phyloP scores from a whole-genome alignment of 2,329 filamentous ascomycete genomes.

The Cercospora sp. region DNA sequence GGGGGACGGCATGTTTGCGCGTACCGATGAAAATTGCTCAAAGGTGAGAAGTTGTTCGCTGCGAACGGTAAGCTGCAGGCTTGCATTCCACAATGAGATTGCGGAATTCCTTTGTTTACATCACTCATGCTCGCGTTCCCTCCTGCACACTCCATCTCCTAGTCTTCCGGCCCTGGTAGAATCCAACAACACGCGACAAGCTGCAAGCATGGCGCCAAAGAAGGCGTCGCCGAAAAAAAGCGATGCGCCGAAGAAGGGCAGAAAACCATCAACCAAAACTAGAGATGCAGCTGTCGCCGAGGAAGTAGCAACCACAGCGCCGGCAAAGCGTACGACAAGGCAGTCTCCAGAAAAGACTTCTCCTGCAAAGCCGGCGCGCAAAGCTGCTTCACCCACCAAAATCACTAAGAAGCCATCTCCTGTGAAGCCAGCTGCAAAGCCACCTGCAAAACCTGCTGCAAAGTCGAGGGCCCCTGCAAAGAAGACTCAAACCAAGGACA shows the following conservation, averaged over 20 bases:
- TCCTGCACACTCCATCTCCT: too few relatives aligned
- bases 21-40: neutral
- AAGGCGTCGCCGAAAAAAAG: conserved; percentile 14
- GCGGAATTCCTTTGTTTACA: conserved; percentile 25
- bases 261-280: conserved; percentile 10
- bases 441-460: conserved; percentile 11
- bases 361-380: neutral
- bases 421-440: conserved; percentile 12
- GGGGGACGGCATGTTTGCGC: neutral
- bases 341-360: conserved; percentile 9
- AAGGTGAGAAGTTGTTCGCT: neutral
- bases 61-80: conserved; percentile 19
- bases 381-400: conserved; percentile 8
- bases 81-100: conserved; percentile 26
- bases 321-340: conserved; percentile 1
- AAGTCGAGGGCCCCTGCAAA: neutral
- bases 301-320: neutral
- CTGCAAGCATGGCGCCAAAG: conserved; percentile 5
- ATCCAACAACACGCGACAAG: too few relatives aligned
- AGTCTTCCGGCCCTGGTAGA: too few relatives aligned
- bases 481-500: conserved; percentile 11
- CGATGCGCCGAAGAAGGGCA: conserved; percentile 1
- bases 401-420: conserved; percentile 9
- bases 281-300: conserved; percentile 8
- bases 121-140: neutral